These are phyloP conservation scores for Effrenium voratum DNA, from an alignment of 73 alveolate species.

Conservation along the genomic window DNA sequence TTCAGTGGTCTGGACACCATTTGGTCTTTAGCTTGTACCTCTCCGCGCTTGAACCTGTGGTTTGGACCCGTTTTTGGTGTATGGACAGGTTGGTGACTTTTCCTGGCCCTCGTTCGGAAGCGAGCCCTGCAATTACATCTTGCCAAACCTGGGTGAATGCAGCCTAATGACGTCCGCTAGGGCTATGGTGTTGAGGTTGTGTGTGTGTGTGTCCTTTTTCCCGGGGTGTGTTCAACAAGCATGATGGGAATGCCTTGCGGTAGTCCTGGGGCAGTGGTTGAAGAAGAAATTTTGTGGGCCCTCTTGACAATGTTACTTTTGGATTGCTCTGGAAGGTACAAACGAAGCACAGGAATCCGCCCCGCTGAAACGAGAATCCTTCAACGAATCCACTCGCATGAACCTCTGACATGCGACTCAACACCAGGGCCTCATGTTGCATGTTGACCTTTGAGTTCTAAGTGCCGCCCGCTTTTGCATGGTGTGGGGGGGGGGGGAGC, in stretches of 20 bases:
- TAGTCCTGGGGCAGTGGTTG: neutral
- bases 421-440: neutral
- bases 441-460: neutral
- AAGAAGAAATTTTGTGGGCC: too few species aligned
- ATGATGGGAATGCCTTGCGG: neutral
- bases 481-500: too few species aligned
- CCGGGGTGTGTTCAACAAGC: neutral
- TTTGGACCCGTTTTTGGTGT: neutral
- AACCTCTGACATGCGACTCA: neutral
- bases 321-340: neutral
- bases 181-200: neutral
- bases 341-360: neutral
- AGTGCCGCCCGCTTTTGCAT: too few species aligned
- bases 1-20: neutral
- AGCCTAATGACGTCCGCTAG: neutral
- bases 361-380: neutral
- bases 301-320: neutral
- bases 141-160: neutral
- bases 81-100: neutral
- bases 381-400: neutral
- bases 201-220: too few species aligned
- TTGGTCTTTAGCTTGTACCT: neutral
- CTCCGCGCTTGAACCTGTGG: neutral
- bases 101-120: neutral
- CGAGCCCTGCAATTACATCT: neutral